Evolutionary conservation across 2,329 filamentous ascomycete genomes (phyloP).

Genomic region (Penicillium polonicum): DNA sequence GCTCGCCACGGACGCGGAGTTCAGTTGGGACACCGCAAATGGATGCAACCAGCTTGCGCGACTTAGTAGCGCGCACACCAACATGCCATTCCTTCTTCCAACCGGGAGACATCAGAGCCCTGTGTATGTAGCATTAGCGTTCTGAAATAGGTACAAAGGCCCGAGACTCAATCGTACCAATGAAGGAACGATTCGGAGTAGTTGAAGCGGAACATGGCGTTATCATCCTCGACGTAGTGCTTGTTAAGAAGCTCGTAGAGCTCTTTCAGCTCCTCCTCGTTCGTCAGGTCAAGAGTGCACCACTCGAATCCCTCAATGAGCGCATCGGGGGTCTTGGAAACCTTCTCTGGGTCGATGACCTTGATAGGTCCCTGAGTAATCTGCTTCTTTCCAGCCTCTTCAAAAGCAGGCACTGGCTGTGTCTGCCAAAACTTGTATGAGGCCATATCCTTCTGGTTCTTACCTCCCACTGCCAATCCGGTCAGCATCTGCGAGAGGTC

Average conservation of each 20-base stretch:
- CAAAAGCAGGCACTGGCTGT: slow-evolving; percentile 86
- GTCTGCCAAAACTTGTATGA: slow-evolving; percentile 99
- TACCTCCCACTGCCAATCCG: slow-evolving; percentile 67
- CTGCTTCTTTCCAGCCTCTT: slow-evolving; percentile 46
- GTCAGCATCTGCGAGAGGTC: slow-evolving; percentile 51
- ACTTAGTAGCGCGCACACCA: slow-evolving; percentile 80
- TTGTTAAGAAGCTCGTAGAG: slow-evolving; percentile 87
- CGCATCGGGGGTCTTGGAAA: slow-evolving; percentile 72
- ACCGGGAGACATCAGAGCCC: slow-evolving; percentile 90
- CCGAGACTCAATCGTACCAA: slow-evolving; percentile 58
- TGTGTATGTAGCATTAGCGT: slow-evolving; percentile 35
- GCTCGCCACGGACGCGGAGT: slow-evolving; percentile 73
- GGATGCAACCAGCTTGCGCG: slow-evolving; percentile 86
- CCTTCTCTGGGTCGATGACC: slow-evolving; percentile 72
- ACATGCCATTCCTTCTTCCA: slow-evolving; percentile 96
- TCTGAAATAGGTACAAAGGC: not conserved
- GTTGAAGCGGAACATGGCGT: slow-evolving; percentile 96
- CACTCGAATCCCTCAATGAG: slow-evolving; percentile 88
- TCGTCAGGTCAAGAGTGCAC: slow-evolving; percentile 82
- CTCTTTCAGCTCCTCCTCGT: slow-evolving; percentile 77
- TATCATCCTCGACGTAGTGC: slow-evolving; percentile 96
- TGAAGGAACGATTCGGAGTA: slow-evolving; percentile 86
- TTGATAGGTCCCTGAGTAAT: slow-evolving; percentile 80
- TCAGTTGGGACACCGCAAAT: slow-evolving; percentile 90
- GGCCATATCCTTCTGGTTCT: slow-evolving; percentile 94